Evolutionary conservation across 1,139 yeast species (phyloP).

Genomic region (Pneumocystis oryctolagi): DNA sequence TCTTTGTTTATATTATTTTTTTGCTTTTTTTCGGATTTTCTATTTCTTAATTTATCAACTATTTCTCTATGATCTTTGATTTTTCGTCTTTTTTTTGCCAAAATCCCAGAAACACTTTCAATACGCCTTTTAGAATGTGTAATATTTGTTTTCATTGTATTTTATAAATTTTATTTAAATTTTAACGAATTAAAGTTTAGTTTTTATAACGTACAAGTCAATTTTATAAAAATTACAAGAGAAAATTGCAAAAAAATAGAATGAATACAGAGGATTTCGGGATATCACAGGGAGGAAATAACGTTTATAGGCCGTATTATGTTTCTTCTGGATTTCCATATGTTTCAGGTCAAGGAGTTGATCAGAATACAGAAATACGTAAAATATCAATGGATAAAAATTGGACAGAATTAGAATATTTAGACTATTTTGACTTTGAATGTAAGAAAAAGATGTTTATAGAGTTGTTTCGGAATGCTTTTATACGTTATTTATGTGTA

Average conservation of each 20-base stretch:
- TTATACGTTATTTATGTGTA: conserved; percentile 14
- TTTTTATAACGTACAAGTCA: background rate
- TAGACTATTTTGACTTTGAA: conserved; percentile 14
- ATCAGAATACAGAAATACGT: background rate
- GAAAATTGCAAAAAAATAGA: background rate
- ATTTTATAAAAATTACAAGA: background rate
- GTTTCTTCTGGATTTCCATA: background rate
- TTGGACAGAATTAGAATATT: conserved; percentile 14
- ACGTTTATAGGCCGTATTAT: background rate
- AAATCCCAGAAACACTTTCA: background rate
- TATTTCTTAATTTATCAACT: background rate
- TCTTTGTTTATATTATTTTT: background rate
- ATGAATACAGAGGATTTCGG: background rate
- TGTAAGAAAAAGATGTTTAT: conserved; percentile 12
- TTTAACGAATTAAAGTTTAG: background rate
- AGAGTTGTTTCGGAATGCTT: conserved; percentile 9
- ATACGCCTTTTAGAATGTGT: background rate
- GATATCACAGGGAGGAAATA: background rate
- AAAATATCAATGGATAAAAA: background rate
- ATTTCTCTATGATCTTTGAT: background rate
- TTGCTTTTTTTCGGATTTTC: background rate
- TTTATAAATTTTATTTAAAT: background rate
- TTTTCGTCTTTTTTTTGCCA: background rate
- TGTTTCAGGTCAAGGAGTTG: background rate
- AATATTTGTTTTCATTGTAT: background rate